These are phyloP conservation scores for Auriculariales sp. DNA, from an alignment of 768 basidiomycete genomes.

Conservation along the genomic window DNA sequence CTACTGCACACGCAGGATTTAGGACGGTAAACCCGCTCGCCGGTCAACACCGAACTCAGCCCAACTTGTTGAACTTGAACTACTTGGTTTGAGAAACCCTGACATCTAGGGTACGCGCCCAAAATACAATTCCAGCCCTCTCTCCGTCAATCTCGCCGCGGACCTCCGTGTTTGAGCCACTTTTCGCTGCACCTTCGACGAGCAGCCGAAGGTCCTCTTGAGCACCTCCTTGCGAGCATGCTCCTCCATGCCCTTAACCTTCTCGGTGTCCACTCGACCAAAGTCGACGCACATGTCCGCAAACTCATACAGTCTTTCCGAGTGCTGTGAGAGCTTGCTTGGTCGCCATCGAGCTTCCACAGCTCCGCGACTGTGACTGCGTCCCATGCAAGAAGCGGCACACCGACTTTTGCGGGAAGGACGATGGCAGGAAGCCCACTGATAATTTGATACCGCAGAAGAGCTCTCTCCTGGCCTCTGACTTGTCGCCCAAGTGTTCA, in stretches of 20 bases:
- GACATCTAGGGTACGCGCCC: constrained; percentile 50
- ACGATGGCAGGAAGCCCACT: constrained; percentile 48
- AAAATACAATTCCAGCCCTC: constrained; percentile 49
- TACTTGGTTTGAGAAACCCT: too few relatives aligned
- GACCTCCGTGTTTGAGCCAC: constrained; percentile 32
- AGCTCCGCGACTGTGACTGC: constrained; percentile 23
- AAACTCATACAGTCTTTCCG: constrained; percentile 37
- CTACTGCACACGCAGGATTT: too few relatives aligned
- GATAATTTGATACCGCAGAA: constrained; percentile 44
- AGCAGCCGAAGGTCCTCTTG: constrained; percentile 34
- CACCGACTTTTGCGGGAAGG: constrained; percentile 41
- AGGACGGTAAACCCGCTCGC: too few relatives aligned
- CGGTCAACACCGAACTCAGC: too few relatives aligned
- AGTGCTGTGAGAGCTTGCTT: neutral
- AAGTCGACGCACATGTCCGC: constrained; percentile 49
- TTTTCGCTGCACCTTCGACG: constrained; percentile 41
- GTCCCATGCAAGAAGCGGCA: constrained; percentile 54
- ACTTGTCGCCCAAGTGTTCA: constrained; percentile 38
- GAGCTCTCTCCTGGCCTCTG: constrained; percentile 46
- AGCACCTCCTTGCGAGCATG: constrained; percentile 24
- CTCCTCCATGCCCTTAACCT: neutral
- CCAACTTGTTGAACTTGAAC: too few relatives aligned
- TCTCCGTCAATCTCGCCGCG: constrained; percentile 41
- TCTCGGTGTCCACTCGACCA: constrained; percentile 24
- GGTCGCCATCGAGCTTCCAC: neutral